Percentiles rank a stretch among this genome's conserved stretches.
These are phyloP conservation scores for Colletotrichum sp. DNA, from an alignment of 2,329 filamentous ascomycete genomes.

Conservation along the genomic window DNA sequence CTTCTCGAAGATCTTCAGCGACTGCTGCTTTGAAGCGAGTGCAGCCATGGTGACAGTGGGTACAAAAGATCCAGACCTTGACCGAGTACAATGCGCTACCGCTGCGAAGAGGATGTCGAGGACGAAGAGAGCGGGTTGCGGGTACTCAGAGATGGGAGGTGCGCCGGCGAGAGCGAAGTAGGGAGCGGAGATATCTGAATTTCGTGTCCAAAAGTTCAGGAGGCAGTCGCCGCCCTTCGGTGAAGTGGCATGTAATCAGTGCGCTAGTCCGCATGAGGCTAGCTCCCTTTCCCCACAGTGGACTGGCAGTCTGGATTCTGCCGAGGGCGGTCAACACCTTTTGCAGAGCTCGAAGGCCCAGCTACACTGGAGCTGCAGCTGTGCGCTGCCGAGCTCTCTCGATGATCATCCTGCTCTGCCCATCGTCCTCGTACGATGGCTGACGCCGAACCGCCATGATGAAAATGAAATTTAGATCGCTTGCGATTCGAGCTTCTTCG, in stretches of 20 bases:
- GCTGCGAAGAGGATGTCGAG: neutral
- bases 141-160: neutral
- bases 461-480: constrained; percentile 46
- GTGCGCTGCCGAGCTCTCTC: constrained; percentile 2
- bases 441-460: constrained; percentile 48
- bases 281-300: constrained; percentile 13
- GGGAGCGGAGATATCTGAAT: constrained; percentile 16
- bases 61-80: neutral
- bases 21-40: constrained; percentile 89
- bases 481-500: constrained; percentile 35
- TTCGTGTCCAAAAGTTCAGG: constrained; percentile 25
- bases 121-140: neutral
- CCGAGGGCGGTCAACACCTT: constrained; percentile 39
- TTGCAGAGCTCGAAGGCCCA: constrained; percentile 6
- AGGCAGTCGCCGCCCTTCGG: constrained; percentile 19
- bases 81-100: neutral
- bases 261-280: neutral
- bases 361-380: constrained; percentile 3
- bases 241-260: constrained; percentile 22
- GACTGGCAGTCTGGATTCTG: constrained; percentile 30
- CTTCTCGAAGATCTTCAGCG: constrained; percentile 97
- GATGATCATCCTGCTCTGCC: neutral
- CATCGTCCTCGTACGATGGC: constrained; percentile 35
- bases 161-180: constrained; percentile 8
- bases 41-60: constrained; percentile 58